Conservation (phyloP, 1,139 yeast species). For the Blastobotrys raffinosifermentans region DNA sequence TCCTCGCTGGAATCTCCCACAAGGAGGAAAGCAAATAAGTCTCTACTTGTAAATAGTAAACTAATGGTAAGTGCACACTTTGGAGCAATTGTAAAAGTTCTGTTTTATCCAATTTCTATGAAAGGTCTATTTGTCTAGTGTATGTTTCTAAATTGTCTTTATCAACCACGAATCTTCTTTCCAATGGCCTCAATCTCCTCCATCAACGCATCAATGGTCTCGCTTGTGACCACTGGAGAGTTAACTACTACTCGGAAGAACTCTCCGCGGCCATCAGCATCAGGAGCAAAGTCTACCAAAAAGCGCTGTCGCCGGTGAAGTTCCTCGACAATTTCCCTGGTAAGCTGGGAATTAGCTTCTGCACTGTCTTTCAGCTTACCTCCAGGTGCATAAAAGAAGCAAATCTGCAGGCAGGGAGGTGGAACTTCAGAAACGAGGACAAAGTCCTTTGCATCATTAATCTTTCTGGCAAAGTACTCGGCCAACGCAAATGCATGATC, state of each 20-base stretch:
- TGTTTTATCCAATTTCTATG: not conserved
- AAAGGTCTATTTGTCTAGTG: conserved; percentile 5
- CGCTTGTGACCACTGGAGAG: conserved; percentile 51
- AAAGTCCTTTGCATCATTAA: conserved; percentile 39
- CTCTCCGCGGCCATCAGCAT: conserved; percentile 55
- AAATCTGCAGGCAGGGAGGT: conserved; percentile 79
- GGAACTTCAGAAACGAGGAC: conserved; percentile 49
- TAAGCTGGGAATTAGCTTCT: conserved; percentile 48
- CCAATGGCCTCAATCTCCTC: conserved; percentile 31
- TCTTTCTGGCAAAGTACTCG: conserved; percentile 48
- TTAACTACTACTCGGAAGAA: conserved; percentile 82
- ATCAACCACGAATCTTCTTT: conserved; percentile 3
- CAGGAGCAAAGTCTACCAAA: conserved; percentile 78
- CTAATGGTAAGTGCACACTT: too few relatives aligned
- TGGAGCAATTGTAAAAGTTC: too few relatives aligned
- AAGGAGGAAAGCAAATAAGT: conserved; percentile 7
- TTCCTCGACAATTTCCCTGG: conserved; percentile 57
- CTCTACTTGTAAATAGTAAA: too few relatives aligned
- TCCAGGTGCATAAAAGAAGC: conserved; percentile 63
- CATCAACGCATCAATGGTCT: conserved; percentile 39
- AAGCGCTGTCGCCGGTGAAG: conserved; percentile 60
- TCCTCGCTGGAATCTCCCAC: conserved; percentile 12
- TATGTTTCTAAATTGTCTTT: conserved; percentile 3
- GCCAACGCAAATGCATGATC: conserved; percentile 69
- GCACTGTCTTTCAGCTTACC: conserved; percentile 28